Base-by-base conservation (phyloP, 805 yeast genomes). In the Debaryomyces maramus region DNA sequence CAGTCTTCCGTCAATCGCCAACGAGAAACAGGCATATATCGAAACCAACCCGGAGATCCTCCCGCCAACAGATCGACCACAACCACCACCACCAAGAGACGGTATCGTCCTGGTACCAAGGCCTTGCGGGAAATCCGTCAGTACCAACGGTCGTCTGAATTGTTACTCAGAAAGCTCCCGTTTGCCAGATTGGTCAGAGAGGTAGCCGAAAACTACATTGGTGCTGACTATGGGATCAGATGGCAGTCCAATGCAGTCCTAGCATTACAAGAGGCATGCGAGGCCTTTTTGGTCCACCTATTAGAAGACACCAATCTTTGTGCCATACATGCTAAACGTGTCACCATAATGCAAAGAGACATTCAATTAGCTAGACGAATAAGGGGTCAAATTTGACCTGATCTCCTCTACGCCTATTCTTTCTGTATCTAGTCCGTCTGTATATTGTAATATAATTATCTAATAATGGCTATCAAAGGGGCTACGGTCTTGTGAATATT, bases 261-360 rank as follows among this genome's bases (percentile, higher is more conserved):
- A 58, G 91, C 91, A 3, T 63, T 85, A 23, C 95, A 85, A 55
- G 95, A 85, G 55, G 91, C 91, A 1, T 74, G 85, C 35, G 95
- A 85, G 55, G 90, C 91, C 1, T 85, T 80, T 46, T 58, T 85
- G 44, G 82, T 85, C 9, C 85, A 85, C 39, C 62, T 85, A 27
- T 65, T 85, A 36, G 93, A 85, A 53, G 93, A 85, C 56, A 85
- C 90, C 3, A 85, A 85, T 51, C 56, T 85, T 27, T 70, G 88
- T 58, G 93, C 93, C 10, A 63, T 85, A 27, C 93, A 85, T 60
- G 90, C 89, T 1, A 84, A 81, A 53, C 65, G 95, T 50, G 88
- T 85, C n/a, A 85, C 95, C 0, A 83, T 85, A 23, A 85, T 85
- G 91, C 85, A 83, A 53, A 84, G 82, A 58, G 95, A 85, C 56